Evolutionary conservation across 2,329 filamentous ascomycete genomes (phyloP).

Genomic region (Aureobasidium uvarum): DNA sequence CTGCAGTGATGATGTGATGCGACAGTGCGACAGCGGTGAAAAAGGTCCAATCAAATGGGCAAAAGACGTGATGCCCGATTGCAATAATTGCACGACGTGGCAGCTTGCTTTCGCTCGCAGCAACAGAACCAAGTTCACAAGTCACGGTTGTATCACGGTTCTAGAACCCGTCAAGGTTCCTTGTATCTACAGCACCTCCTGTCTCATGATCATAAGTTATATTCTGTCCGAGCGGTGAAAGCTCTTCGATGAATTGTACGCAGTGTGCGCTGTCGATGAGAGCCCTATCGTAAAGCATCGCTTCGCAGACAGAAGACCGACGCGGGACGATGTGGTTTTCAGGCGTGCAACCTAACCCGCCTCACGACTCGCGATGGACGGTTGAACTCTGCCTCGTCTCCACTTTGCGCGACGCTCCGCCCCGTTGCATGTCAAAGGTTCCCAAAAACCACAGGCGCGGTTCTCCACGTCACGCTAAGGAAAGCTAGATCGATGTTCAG

Average conservation of each 20-base stretch:
- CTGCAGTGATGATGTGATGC: slow-evolving; percentile 12
- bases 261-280: neutral
- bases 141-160: slow-evolving; percentile 13
- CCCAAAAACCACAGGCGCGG: slow-evolving; percentile 13
- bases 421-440: slow-evolving; percentile 24
- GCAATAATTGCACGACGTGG: slow-evolving; percentile 16
- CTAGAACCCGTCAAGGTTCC: slow-evolving; percentile 5
- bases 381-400: slow-evolving; percentile 18
- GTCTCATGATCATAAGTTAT: neutral
- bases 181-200: neutral
- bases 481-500: neutral
- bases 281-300: neutral
- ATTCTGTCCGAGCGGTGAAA: neutral
- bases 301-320: neutral
- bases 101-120: slow-evolving; percentile 4
- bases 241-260: neutral
- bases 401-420: slow-evolving; percentile 26
- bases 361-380: slow-evolving; percentile 13
- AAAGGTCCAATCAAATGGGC: slow-evolving; percentile 6
- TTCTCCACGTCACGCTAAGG: slow-evolving; percentile 23
- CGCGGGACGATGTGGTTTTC: slow-evolving; percentile 7
- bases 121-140: slow-evolving; percentile 1
- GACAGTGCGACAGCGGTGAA: neutral
- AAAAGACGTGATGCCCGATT: neutral
- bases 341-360: slow-evolving; percentile 6